Conservation (phyloP, 75 land plant genomes). For the Ceratopteris richardii region DNA sequence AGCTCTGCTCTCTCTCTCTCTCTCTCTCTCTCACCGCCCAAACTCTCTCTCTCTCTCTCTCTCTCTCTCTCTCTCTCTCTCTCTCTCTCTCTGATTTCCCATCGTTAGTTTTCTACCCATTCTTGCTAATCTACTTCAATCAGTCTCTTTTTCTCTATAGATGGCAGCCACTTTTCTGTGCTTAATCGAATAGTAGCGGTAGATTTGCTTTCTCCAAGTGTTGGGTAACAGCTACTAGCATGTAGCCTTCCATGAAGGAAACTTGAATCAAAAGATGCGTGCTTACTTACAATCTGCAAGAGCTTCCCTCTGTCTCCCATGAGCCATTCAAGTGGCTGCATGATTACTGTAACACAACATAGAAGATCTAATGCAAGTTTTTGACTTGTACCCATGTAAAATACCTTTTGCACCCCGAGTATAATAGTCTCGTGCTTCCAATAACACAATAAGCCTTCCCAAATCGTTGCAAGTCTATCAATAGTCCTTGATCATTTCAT, state of each 20-base stretch:
- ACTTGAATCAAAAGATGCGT: slow-evolving; percentile 62
- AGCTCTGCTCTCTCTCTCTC: too few species aligned
- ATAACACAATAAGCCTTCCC: too few species aligned
- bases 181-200: slow-evolving; percentile 42
- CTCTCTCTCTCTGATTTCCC: too few species aligned
- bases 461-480: too few species aligned
- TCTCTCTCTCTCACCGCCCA: too few species aligned
- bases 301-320: slow-evolving; percentile 89
- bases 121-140: too few species aligned
- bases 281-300: slow-evolving; percentile 76
- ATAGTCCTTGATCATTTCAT: too few species aligned
- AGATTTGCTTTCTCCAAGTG: slow-evolving; percentile 74
- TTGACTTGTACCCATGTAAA: slow-evolving; percentile 53
- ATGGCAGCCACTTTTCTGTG: too few species aligned
- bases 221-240: slow-evolving; percentile 86
- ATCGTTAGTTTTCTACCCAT: too few species aligned
- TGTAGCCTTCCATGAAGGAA: slow-evolving; percentile 70
- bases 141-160: too few species aligned
- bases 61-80: too few species aligned
- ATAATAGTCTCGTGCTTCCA: slow-evolving; percentile 94
- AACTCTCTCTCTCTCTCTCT: too few species aligned
- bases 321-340: slow-evolving; percentile 87
- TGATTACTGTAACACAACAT: slow-evolving; percentile 98
- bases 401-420: slow-evolving; percentile 69
- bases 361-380: slow-evolving; percentile 56